Base-by-base conservation (phyloP, 2,329 filamentous ascomycete species). In the Chaetomiaceae sp. region DNA sequence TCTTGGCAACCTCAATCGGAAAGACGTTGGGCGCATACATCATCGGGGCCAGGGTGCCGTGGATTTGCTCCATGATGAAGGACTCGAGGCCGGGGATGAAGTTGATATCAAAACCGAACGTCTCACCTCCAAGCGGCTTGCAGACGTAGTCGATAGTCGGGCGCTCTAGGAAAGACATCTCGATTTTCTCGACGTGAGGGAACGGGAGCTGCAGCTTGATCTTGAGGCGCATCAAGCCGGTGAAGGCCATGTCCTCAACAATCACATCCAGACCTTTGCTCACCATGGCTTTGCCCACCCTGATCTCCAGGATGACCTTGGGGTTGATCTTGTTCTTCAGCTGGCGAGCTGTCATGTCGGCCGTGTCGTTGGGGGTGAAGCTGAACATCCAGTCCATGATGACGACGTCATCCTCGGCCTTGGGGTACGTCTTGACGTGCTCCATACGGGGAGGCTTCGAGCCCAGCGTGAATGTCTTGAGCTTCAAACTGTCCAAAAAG, bases 371-470 rank as follows among this genome's bases (percentile, higher is more conserved):
- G 31, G 94, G 94, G 0, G 89, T 97, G 74, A 99, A 99, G 78
- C 92, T 97, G 72, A 99, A 99, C 66, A 95, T 96, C 94, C 94
- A 99, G 69, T 99, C 94, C 94, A 99, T 99, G 65, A 97, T 82
- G 38, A 99, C 90, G 54, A 91, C 85, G 66, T 99, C 94, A 59
- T 96, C 91, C 63, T 96, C 90, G 1, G 89, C 89, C 71, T 94
- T 95, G 54, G 92, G 92, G 64, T 99, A 96, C 0, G 94, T 96
- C 77, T 96, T 97, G 71, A 99, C 94, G 66, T 97, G 91, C 72
- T 99, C 94, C 77, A 99, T 82, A 27, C 94, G 85, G 6, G 95
- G 95, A 25, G 94, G 92, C 73, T 99, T 99, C 8, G 89, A 91
- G 52, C 94, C 94, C 14, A 99, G 81, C 0, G 91, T 89, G 69